Evolutionary conservation across 345 rosid species (phyloP).

Genomic region (Sapria himalayana): DNA sequence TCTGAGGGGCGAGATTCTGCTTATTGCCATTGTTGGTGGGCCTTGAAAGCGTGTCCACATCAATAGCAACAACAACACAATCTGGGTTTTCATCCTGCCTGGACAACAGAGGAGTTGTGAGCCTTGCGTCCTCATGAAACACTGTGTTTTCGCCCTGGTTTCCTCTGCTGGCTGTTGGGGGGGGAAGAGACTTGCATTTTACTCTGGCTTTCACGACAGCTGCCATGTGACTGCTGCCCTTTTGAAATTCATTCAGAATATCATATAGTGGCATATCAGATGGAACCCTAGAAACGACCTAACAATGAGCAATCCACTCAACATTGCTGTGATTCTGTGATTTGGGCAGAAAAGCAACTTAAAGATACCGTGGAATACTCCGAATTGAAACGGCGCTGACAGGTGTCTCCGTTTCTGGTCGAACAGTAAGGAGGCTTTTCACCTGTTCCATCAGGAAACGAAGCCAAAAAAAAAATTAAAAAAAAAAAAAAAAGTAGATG

Average conservation of each 20-base stretch:
- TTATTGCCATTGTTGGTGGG: conserved; percentile 11
- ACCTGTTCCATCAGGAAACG: conserved; percentile 25
- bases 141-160: conserved; percentile 18
- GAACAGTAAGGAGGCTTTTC: conserved; percentile 86
- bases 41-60: conserved; percentile 33
- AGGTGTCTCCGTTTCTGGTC: conserved; percentile 88
- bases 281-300: conserved; percentile 77
- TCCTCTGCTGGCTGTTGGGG: conserved; percentile 17
- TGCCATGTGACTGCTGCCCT: conserved; percentile 99
- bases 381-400: conserved; percentile 80
- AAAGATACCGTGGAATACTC: conserved; percentile 63
- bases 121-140: conserved; percentile 15
- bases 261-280: conserved; percentile 93
- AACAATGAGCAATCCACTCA: too few species aligned
- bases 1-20: conserved; percentile 11
- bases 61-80: conserved; percentile 33
- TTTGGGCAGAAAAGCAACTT: too few species aligned
- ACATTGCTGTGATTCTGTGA: too few species aligned
- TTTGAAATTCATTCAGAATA: conserved; percentile 89
- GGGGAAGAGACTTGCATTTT: conserved; percentile 25
- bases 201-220: conserved; percentile 76
- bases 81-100: conserved; percentile 35
- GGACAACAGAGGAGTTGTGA: conserved; percentile 44
- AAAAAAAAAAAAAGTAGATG: conserved; percentile 3
- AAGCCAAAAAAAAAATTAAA: conserved; percentile 2